Conservation (phyloP, 164 flowering plant genomes). For the Berberis vulgaris region DNA sequence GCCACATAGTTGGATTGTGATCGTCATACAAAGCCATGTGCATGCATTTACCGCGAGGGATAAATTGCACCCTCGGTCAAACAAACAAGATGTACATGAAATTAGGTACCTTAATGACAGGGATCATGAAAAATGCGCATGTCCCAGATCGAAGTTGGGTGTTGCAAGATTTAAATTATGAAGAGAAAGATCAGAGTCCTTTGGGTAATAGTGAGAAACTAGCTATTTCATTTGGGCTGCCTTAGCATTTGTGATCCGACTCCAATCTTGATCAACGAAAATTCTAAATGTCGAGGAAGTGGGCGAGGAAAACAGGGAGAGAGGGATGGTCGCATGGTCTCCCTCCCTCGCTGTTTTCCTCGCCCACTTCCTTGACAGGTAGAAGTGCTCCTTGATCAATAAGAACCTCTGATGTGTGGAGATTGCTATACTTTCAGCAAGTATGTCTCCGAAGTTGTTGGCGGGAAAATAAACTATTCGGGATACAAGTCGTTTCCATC, state of each 20-base stretch:
- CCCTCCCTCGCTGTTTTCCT: no score
- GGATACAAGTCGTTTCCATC: no score
- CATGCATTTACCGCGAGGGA: constrained; percentile 37
- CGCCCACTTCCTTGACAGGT: no score
- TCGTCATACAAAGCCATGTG: constrained; percentile 18
- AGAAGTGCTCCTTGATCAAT: constrained; percentile 6
- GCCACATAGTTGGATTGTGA: constrained; percentile 54
- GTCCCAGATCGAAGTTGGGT: constrained; percentile 21
- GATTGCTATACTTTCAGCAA: constrained; percentile 13
- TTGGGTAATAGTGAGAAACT: constrained; percentile 10
- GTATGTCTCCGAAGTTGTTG: no score
- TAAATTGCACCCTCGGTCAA: constrained; percentile 24
- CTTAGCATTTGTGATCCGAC: constrained; percentile 2
- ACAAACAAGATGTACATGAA: constrained; percentile 18
- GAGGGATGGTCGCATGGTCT: no score
- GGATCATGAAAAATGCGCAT: constrained; percentile 22
- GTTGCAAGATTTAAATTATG: constrained; percentile 22
- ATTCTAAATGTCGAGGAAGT: no score
- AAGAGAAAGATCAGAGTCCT: constrained; percentile 9
- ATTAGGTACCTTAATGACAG: constrained; percentile 16
- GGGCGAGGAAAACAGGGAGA: no score
- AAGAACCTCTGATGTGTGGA: constrained; percentile 16
- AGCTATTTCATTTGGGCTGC: constrained; percentile 13
- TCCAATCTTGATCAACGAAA: no score
- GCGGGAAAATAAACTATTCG: no score